Conservation (phyloP, 129 eudicot species). For the Saussurea involucrata region DNA sequence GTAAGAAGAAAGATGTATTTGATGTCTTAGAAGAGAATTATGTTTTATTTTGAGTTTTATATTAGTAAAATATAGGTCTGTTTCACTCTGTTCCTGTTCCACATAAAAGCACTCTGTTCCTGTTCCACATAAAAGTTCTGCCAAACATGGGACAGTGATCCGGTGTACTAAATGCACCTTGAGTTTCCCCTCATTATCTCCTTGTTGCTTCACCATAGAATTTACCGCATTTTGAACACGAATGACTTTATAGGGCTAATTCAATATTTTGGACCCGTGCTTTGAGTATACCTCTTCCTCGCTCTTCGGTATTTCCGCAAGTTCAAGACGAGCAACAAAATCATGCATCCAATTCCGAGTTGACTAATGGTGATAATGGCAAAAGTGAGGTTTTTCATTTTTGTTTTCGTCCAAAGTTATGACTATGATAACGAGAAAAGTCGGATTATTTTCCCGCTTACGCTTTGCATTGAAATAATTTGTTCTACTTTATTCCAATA, state of each 20-base stretch:
- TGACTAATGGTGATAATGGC: conserved; percentile 22
- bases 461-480: neutral
- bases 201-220: neutral
- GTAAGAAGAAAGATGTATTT: too few relatives aligned
- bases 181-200: neutral
- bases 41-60: too few relatives aligned
- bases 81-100: too few relatives aligned
- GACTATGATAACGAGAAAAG: conserved; percentile 6
- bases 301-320: conserved; percentile 56
- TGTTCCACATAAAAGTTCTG: too few relatives aligned
- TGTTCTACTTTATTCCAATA: neutral
- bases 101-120: too few relatives aligned
- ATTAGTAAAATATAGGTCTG: too few relatives aligned
- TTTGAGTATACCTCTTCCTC: conserved; percentile 84
- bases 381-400: conserved; percentile 34
- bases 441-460: neutral
- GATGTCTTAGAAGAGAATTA: too few relatives aligned
- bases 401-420: neutral
- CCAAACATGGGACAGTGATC: too few relatives aligned
- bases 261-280: conserved; percentile 99
- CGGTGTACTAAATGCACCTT: too few relatives aligned
- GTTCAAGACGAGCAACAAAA: conserved; percentile 39
- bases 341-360: conserved; percentile 21
- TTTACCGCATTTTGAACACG: neutral
- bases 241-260: conserved; percentile 66